These are phyloP conservation scores for Neonectria punicea DNA, from an alignment of 2,329 filamentous ascomycete genomes.

Conservation along the genomic window DNA sequence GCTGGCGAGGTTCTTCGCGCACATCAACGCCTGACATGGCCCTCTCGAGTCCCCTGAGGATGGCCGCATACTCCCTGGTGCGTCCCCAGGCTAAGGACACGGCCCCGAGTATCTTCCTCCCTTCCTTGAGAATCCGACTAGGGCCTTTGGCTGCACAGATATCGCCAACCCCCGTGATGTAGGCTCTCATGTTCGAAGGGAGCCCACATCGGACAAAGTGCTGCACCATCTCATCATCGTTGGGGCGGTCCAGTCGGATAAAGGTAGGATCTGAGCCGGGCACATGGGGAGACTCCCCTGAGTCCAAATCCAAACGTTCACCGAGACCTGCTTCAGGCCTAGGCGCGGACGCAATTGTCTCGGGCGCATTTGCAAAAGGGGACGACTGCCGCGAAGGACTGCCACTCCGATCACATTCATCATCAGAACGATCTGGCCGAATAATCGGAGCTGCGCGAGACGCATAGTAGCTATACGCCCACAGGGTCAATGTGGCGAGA, in stretches of 20 bases:
- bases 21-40: background rate
- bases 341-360: constrained; percentile 6
- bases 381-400: constrained; percentile 11
- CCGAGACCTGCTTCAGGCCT: background rate
- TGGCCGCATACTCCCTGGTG: constrained; percentile 15
- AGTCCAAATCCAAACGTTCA: background rate
- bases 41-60: constrained; percentile 1
- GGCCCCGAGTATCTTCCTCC: constrained; percentile 30
- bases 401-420: constrained; percentile 8
- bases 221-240: constrained; percentile 68
- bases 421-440: background rate
- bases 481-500: constrained; percentile 51
- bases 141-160: constrained; percentile 46
- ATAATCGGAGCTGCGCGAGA: constrained; percentile 2
- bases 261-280: constrained; percentile 47
- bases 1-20: background rate
- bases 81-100: constrained; percentile 35
- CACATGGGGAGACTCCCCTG: background rate
- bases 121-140: constrained; percentile 33
- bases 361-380: background rate
- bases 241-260: constrained; percentile 64
- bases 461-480: constrained; percentile 50
- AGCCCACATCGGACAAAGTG: constrained; percentile 61
- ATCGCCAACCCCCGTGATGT: constrained; percentile 64
- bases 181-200: constrained; percentile 55